Evolutionary conservation across 495 filamentous ascomycete genomes (phyloP).

Genomic region (Aspergillus haitiensis): DNA sequence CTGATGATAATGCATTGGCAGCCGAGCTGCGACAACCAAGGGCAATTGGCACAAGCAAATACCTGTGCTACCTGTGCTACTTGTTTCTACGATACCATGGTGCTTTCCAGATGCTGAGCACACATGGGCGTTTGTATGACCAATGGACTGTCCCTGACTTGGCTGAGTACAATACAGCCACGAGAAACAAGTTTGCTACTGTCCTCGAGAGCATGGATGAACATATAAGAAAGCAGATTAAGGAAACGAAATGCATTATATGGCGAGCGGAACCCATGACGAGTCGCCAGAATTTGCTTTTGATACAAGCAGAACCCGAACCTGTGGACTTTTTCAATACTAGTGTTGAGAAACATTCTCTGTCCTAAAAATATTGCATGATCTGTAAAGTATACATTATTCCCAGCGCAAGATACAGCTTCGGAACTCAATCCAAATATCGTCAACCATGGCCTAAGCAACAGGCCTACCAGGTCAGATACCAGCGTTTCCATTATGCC

Average conservation of each 20-base stretch:
- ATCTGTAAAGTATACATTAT: too few relatives aligned
- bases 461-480: too few relatives aligned
- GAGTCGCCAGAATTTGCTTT: slow-evolving; percentile 12
- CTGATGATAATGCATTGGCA: background rate
- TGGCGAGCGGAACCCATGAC: slow-evolving; percentile 15
- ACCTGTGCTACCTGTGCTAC: slow-evolving; percentile 16
- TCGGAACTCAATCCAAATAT: too few relatives aligned
- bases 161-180: slow-evolving; percentile 5
- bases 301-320: background rate
- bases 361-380: background rate
- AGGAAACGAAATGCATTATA: slow-evolving; percentile 2
- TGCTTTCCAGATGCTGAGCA: slow-evolving; percentile 3
- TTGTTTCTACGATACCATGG: slow-evolving; percentile 14
- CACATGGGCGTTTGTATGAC: slow-evolving; percentile 13
- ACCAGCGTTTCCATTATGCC: too few relatives aligned
- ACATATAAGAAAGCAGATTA: slow-evolving; percentile 8
- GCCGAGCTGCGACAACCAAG: slow-evolving; percentile 8
- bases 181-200: slow-evolving; percentile 7
- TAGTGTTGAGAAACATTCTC: background rate
- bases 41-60: slow-evolving; percentile 12
- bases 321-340: background rate
- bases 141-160: slow-evolving; percentile 15
- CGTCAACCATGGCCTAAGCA: too few relatives aligned
- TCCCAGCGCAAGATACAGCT: too few relatives aligned
- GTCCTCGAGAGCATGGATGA: slow-evolving; percentile 9